Evolutionary conservation across 2,329 filamentous ascomycete genomes (phyloP).

Genomic region (Huntiella savannae): DNA sequence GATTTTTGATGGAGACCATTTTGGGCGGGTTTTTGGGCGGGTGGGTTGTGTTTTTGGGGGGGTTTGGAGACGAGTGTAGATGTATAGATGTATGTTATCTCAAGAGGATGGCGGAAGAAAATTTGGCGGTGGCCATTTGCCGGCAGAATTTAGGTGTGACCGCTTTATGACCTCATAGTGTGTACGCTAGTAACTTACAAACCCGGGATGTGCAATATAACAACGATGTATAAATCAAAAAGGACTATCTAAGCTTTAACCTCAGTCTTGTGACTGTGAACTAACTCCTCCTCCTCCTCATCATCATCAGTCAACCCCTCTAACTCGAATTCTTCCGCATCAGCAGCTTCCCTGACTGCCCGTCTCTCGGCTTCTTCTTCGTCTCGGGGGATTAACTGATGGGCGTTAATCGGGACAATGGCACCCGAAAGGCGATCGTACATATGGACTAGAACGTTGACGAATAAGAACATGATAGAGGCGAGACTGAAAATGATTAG

Average conservation of each 20-base stretch:
- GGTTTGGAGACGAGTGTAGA: too few species aligned
- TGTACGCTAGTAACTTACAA: too few species aligned
- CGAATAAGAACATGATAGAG: constrained; percentile 79
- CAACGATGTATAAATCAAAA: too few species aligned
- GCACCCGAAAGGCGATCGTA: constrained; percentile 46
- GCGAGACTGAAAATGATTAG: constrained; percentile 80
- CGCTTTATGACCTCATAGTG: too few species aligned
- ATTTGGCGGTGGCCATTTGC: too few species aligned
- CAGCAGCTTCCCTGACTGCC: constrained; percentile 33
- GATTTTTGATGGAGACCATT: constrained; percentile 39
- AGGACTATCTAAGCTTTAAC: too few species aligned
- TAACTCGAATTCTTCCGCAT: constrained; percentile 77
- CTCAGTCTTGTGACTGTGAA: too few species aligned
- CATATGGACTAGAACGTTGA: constrained; percentile 66
- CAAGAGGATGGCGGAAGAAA: too few species aligned
- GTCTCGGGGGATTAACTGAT: constrained; percentile 10
- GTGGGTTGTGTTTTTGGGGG: neutral
- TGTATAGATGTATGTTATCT: too few species aligned
- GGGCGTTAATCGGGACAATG: neutral
- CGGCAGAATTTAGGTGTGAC: too few species aligned
- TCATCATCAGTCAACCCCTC: constrained; percentile 81
- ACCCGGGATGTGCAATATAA: too few species aligned
- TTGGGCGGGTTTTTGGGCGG: constrained; percentile 5
- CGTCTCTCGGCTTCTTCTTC: constrained; percentile 26
- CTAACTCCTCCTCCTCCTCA: constrained; percentile 38